Percentiles rank a stretch among this genome's conserved stretches.
These are phyloP conservation scores for Pleurotus sapidus DNA, from an alignment of 768 basidiomycete genomes.

Conservation along the genomic window DNA sequence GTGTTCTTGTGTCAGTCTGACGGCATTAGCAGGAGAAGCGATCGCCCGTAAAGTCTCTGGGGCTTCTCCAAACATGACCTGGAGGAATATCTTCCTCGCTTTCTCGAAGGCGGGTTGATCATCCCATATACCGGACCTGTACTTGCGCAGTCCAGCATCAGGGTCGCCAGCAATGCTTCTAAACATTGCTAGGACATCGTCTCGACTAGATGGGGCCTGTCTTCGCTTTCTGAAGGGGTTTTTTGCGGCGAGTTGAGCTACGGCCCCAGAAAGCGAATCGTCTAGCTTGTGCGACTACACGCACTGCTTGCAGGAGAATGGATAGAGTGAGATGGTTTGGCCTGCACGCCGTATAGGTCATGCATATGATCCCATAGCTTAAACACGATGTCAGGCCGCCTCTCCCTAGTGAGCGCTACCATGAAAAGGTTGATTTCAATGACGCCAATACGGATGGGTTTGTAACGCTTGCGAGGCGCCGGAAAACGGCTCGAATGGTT, in stretches of 20 bases:
- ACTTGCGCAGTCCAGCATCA: slow-evolving; percentile 19
- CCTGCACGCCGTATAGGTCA: slow-evolving; percentile 48
- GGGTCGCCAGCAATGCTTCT: slow-evolving; percentile 23
- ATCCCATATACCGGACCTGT: slow-evolving; percentile 42
- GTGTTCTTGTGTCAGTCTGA: slow-evolving; percentile 5
- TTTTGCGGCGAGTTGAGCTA: slow-evolving; percentile 41
- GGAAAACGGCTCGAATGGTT: slow-evolving; percentile 8
- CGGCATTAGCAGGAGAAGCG: slow-evolving; percentile 11
- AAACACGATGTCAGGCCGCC: slow-evolving; percentile 64
- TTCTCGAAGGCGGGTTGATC: slow-evolving; percentile 41
- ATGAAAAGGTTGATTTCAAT: slow-evolving; percentile 42
- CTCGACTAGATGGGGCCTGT: slow-evolving; percentile 14
- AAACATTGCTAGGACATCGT: slow-evolving; percentile 25
- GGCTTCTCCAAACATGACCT: slow-evolving; percentile 55
- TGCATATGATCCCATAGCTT: slow-evolving; percentile 67
- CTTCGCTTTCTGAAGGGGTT: slow-evolving; percentile 27
- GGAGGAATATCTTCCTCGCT: slow-evolving; percentile 50
- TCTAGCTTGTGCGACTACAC: slow-evolving; percentile 50
- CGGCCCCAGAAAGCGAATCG: slow-evolving; percentile 45
- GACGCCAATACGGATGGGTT: slow-evolving; percentile 19
- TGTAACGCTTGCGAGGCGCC: slow-evolving; percentile 11
- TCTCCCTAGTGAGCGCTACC: slow-evolving; percentile 41
- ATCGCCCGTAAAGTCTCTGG: slow-evolving; percentile 9
- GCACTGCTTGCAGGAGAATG: slow-evolving; percentile 59
- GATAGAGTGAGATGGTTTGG: slow-evolving; percentile 57